Evolutionary conservation across 2,329 filamentous ascomycete genomes (phyloP), one percentile per base, ranked within the genome.

Genomic region (Colletotrichum costaricense): DNA sequence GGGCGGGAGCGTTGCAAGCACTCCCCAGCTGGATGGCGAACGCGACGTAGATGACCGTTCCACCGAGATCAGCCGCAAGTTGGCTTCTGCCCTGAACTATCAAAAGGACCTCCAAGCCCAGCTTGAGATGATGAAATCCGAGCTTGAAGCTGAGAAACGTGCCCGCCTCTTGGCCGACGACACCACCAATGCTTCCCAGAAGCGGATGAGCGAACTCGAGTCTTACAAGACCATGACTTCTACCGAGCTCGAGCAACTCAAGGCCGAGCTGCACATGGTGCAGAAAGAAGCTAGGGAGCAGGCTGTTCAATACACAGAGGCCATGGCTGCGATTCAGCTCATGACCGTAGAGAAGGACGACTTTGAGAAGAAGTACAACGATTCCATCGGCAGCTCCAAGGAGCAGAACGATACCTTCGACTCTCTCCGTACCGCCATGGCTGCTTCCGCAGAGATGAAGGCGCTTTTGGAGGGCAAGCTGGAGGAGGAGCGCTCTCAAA

Each of bases 331-430:
- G 52, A 86, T 94, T 55, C 92, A 94, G 77, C 85, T 98, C 72
- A 85, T 98, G n/a, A 88, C 89, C 67, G 89, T 97, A n/a, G 96
- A 98, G 80, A 97, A 97, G 81, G 90, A 93, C 3, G 94, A 97
- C 75, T 82, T 98, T 16, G 88, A 89, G 66, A 85, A 86, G 42
- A 93, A 92, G 79, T 91, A 94, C 68, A 88, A 93, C 22, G 92
- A 93, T 46, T 89, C 89, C 4, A 82, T 92, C 1, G 88, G 88
- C n/a, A 91, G 89, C 66, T 89, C 93, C 0, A 91, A 91, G 79
- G 93, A 93, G 67, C 92, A 95, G 78, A 87, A 88, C 12, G 87
- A 90, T 19, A 92, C 94, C 5, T 91, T 99, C 60, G 89, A 90
- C 38, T 92, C 93, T 3, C 87, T 99, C 55, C 91, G 93, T 46